phyloP scores from a whole-genome alignment of 2,329 filamentous ascomycete genomes.

The Trichophyton schoenleinii region DNA sequence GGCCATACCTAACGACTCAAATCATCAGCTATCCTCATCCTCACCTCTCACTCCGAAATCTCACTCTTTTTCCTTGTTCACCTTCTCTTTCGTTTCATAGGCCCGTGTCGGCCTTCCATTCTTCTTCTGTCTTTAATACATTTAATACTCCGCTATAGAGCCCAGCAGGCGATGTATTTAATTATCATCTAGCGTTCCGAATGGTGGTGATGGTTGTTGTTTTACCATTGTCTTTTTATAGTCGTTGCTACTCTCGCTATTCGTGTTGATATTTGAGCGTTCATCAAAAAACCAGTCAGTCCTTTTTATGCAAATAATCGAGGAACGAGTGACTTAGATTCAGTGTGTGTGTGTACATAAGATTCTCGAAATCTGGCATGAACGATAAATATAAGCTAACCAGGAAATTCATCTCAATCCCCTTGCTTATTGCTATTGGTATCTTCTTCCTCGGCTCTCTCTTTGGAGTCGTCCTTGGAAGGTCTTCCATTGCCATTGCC shows the following conservation, averaged over 20 bases:
- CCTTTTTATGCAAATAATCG: neutral
- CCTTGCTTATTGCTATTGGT: neutral
- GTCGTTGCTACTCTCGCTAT: neutral
- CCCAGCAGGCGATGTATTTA: conserved; percentile 2
- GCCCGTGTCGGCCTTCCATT: neutral
- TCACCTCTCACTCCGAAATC: neutral
- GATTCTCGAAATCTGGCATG: neutral
- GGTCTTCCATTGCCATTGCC: conserved; percentile 7
- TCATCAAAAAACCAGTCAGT: neutral
- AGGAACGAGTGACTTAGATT: neutral
- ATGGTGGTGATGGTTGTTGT: neutral
- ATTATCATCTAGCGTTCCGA: neutral
- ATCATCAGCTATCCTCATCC: neutral
- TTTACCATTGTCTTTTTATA: neutral
- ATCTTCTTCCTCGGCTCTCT: neutral
- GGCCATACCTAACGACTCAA: neutral
- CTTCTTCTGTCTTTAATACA: neutral
- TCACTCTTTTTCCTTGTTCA: neutral
- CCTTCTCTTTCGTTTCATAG: too few species aligned
- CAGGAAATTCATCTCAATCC: neutral
- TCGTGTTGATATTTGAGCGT: neutral
- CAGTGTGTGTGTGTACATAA: neutral
- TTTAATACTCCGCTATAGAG: conserved; percentile 3
- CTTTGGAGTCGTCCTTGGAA: neutral
- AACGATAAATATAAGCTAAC: neutral